Evolutionary conservation across 2,329 filamentous ascomycete species (phyloP).

Genomic region (Berkeleyomyces basicola): DNA sequence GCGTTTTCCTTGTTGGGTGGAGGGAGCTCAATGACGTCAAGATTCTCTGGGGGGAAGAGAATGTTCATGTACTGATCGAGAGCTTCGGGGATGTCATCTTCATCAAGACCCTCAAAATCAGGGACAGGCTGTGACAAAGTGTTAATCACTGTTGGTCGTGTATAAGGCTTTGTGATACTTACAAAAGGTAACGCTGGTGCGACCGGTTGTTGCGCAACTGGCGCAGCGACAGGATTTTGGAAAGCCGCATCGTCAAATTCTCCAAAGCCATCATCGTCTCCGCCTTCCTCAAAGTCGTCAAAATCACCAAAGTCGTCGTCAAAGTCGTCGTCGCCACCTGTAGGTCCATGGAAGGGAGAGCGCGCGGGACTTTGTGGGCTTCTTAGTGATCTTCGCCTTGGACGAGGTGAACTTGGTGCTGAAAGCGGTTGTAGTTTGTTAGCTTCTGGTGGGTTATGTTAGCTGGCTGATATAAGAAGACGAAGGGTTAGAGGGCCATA

Average conservation of each 20-base stretch:
- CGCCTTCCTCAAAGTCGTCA: conserved; percentile 46
- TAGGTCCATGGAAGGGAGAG: conserved; percentile 5
- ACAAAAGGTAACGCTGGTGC: conserved; percentile 29
- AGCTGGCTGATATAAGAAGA: not conserved
- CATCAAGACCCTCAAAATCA: conserved; percentile 45
- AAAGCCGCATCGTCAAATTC: conserved; percentile 56
- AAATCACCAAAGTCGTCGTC: conserved; percentile 47
- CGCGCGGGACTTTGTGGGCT: conserved; percentile 13
- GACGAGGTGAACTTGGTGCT: conserved; percentile 14
- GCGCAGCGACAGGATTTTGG: conserved; percentile 32
- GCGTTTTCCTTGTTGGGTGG: conserved; percentile 38
- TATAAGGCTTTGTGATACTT: conserved; percentile 15
- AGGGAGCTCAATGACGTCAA: conserved; percentile 33
- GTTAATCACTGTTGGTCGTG: conserved; percentile 1
- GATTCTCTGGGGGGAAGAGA: conserved; percentile 44
- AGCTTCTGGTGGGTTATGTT: conserved; percentile 1
- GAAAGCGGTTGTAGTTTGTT: conserved; percentile 14
- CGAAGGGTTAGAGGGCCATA: not conserved
- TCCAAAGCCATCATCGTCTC: conserved; percentile 40
- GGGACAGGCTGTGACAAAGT: conserved; percentile 39
- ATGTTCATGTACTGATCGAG: conserved; percentile 50
- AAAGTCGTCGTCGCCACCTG: conserved; percentile 27
- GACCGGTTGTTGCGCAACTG: conserved; percentile 17
- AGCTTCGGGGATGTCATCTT: conserved; percentile 42
- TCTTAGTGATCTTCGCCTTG: conserved; percentile 5